Conservation (phyloP, 2,329 filamentous ascomycete species). For the Lachnellula hyalina region DNA sequence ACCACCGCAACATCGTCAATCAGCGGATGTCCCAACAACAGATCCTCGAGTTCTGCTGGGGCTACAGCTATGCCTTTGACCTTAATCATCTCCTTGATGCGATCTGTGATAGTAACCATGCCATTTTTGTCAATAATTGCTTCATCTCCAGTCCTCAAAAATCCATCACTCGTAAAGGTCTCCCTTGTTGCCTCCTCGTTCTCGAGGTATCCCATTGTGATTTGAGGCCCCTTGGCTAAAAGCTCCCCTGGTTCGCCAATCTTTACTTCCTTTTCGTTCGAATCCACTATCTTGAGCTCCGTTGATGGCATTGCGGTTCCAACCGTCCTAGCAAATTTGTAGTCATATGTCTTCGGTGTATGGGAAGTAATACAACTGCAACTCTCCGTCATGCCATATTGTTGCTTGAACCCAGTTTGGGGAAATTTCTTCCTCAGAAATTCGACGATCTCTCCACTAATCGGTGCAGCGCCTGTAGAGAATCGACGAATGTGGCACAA, state of each 20-base stretch:
- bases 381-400: constrained; percentile 54
- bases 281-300: constrained; percentile 53
- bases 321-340: constrained; percentile 51
- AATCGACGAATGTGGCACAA: constrained; percentile 53
- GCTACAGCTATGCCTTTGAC: constrained; percentile 40
- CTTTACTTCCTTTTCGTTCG: constrained; percentile 48
- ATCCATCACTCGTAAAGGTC: constrained; percentile 56
- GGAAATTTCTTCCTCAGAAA: constrained; percentile 38
- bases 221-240: constrained; percentile 64
- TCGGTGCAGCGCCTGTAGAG: constrained; percentile 44
- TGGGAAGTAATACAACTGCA: constrained; percentile 60
- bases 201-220: constrained; percentile 73
- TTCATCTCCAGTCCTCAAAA: constrained; percentile 65
- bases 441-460: constrained; percentile 34
- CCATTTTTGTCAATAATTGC: constrained; percentile 55
- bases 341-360: constrained; percentile 49
- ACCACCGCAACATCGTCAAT: constrained; percentile 57
- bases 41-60: constrained; percentile 39
- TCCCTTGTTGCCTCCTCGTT: constrained; percentile 18
- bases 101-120: constrained; percentile 73
- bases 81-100: constrained; percentile 58
- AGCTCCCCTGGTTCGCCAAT: constrained; percentile 50
- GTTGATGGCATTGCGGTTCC: constrained; percentile 54
- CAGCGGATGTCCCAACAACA: constrained; percentile 29
- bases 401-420: constrained; percentile 40